phyloP scores from a whole-genome alignment of 441 rosid genomes.

The Rhodomyrtus psidioides region DNA sequence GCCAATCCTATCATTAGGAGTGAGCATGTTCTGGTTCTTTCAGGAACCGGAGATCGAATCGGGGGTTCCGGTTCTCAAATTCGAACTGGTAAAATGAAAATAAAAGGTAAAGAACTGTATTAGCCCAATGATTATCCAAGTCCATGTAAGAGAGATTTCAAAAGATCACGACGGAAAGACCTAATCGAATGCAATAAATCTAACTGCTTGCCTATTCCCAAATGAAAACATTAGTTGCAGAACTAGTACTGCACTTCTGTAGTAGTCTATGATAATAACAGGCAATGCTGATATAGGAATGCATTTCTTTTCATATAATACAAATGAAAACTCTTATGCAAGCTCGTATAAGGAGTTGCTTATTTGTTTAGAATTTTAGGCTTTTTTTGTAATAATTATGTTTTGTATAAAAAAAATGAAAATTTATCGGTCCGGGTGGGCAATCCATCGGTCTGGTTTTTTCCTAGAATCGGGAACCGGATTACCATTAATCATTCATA shows the following conservation, averaged over 20 bases:
- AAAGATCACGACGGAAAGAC: background rate
- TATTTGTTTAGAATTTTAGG: too few relatives aligned
- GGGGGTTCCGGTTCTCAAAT: too few relatives aligned
- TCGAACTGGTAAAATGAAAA: too few relatives aligned
- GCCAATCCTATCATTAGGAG: background rate
- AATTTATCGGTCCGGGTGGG: too few relatives aligned
- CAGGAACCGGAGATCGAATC: too few relatives aligned
- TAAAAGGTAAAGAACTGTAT: too few relatives aligned
- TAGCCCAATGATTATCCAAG: background rate
- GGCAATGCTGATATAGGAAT: background rate
- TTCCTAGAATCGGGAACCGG: too few relatives aligned
- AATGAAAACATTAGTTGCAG: background rate
- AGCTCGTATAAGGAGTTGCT: background rate
- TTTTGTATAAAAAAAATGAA: too few relatives aligned
- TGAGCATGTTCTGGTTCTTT: too few relatives aligned
- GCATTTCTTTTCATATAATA: background rate
- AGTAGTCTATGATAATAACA: background rate
- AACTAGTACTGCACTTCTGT: background rate
- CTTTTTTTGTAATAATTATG: too few relatives aligned
- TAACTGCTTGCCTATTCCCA: background rate
- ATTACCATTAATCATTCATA: too few relatives aligned
- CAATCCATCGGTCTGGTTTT: too few relatives aligned
- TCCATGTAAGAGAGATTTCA: background rate
- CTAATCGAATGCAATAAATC: background rate
- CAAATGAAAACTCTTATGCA: background rate